Percentiles rank a stretch among this genome's conserved stretches.
These are phyloP conservation scores for Diaporthe nobilis DNA, from an alignment of 2,329 filamentous ascomycete genomes.

Conservation along the genomic window DNA sequence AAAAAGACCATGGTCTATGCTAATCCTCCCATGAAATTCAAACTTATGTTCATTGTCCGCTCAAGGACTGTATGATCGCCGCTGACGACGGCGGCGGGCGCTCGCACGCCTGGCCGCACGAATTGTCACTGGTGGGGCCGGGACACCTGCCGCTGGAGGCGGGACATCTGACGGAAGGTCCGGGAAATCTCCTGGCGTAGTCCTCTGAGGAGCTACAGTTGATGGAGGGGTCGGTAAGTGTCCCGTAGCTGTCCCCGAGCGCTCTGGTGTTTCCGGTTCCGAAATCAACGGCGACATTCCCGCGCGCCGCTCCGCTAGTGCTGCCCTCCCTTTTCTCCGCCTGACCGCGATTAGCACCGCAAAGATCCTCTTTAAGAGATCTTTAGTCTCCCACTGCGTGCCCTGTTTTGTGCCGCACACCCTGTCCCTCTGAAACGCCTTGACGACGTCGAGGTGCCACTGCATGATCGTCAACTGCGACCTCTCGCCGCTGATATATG, in stretches of 20 bases:
- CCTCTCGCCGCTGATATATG: not conserved
- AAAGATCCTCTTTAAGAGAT: not conserved
- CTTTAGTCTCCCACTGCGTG: not conserved
- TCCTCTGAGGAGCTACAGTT: not conserved
- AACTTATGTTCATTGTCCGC: not conserved
- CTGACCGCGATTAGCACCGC: not conserved
- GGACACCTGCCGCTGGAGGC: not conserved
- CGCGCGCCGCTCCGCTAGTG: not conserved
- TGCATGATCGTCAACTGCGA: not conserved
- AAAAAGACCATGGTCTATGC: no score
- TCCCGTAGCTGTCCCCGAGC: not conserved
- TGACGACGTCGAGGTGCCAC: constrained; percentile 16
- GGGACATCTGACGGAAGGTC: not conserved
- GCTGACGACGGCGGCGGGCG: not conserved
- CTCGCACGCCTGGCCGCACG: not conserved
- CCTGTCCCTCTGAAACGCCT: not conserved
- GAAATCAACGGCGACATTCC: not conserved
- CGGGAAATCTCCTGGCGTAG: not conserved
- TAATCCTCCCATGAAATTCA: not conserved
- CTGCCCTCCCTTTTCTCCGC: not conserved
- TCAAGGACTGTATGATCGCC: not conserved
- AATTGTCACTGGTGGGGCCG: not conserved
- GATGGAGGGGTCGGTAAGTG: not conserved
- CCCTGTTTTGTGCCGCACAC: not conserved
- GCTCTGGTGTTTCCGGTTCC: not conserved